Evolutionary conservation across 176 grass and related monocot species (phyloP), one percentile per base, ranked within the genome.

Genomic region (Oryza nivara): DNA sequence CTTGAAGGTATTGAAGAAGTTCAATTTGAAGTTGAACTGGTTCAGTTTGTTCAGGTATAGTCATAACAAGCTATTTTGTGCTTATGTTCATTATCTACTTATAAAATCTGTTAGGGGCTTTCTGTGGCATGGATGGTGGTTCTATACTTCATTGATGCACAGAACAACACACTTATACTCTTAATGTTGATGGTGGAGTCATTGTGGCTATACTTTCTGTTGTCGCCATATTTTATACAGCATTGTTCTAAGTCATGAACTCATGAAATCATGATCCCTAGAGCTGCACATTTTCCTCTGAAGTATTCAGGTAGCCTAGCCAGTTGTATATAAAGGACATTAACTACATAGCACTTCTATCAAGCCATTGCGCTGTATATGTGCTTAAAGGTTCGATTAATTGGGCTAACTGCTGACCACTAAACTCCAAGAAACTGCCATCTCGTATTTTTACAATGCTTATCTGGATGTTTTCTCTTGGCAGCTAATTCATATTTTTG

Each of bases 11-110:
- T 90, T 74, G 92, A 92, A 87, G 96, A 98, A 85, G 85, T 92
- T 82, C 77, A 92, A 85, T 98, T 98, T 87, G 85, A 92, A 68
- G 83, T 98, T 79, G 93, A 93, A 85, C 88, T 98, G 13, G 48
- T 95, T 90, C 91, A 88, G 54, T 98, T 98, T 94, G 79, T 93
- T 79, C 96, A 98, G 93, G 96, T 95, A 92, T 4, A 49, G 15
- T 78, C 81, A 41, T 81, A 84, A 75, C 69, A 76, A 84, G 5
- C 60, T 51, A 20, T 22, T 74, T 61, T 26, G 35, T 66, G 26
- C 69, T 70, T 84, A 44, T 36, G 23, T 81, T 45, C 47, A 16
- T 56, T 82, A 15, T 4, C 23, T 25, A 73, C 48, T 67, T 78
- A 58, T 52, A 38, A 63, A 65, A 28, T 74, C 16, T 25, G 58